Base-by-base conservation (phyloP, 768 basidiomycete genomes). In the Leucocoprinus leucothites region DNA sequence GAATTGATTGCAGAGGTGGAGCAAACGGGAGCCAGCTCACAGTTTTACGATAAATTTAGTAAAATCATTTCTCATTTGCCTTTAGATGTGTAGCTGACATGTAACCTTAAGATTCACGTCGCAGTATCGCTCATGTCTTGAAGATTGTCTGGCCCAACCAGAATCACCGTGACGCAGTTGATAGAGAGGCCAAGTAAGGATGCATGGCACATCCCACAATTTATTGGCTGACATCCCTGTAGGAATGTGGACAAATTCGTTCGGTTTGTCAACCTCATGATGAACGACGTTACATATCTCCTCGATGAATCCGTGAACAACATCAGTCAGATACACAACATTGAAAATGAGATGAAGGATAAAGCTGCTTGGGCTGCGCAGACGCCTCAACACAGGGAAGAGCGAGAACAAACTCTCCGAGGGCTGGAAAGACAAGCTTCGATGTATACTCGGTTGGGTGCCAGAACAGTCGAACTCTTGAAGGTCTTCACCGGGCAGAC, bases 1-100 rank as follows among this genome's bases (percentile, higher is more conserved):
- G 31, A 8, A 48, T 47, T 18, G 35, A 40, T 44, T 43, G 35
- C 66, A 96, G 96, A 98, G 81, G 94, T 98, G 43, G 97, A 99
- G 69, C 88, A 89, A 63, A 99, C 97, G 0, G 97, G 97, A 26
- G 92, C 94, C 19, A 96, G 94, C 65, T 96, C 94, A 0, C 96
- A 98, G 65, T 98, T 99, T 73, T 98, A 97, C 71, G 96, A 97
- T 69, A 95, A 97, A 84, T 96, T 95, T 65, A 91, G 91, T 91
- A 64, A 60, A 88, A 81, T 19, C 11, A 11, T 11, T 22, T 2
- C 18, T 11, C 3, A n/a, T 52, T 14, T 38, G 48, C 35, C 11
- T 24, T 1, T 24, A 9, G 18, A 28, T 16, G 49, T 51, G 26
- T 3, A 38, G 16, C 38, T 38, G 5, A 55, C 52, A 13, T 28